phyloP scores from a whole-genome alignment of 2,329 filamentous ascomycete genomes.

The Septoria linicola region DNA sequence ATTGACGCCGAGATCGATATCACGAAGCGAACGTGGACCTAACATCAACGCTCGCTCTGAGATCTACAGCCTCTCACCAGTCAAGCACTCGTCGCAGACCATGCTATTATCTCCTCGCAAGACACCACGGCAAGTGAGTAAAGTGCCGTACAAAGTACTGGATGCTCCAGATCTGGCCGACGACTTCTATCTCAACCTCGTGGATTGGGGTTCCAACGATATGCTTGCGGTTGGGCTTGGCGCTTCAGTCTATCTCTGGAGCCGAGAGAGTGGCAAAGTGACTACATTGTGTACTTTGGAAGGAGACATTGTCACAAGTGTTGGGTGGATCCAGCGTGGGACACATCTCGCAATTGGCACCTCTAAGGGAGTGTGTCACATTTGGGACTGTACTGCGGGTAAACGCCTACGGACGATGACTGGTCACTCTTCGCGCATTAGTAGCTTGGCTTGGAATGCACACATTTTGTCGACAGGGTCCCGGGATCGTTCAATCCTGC shows the following conservation, averaged over 20 bases:
- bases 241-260: slow-evolving; percentile 97
- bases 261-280: slow-evolving; percentile 83
- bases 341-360: slow-evolving; percentile 96
- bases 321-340: slow-evolving; percentile 94
- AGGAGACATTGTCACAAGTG: slow-evolving; percentile 92
- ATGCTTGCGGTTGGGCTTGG: slow-evolving; percentile 89
- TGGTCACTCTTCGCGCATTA: slow-evolving; percentile 88
- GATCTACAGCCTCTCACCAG: slow-evolving; percentile 91
- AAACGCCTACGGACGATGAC: slow-evolving; percentile 92
- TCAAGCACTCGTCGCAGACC: slow-evolving; percentile 87
- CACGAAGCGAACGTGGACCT: slow-evolving; percentile 76
- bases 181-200: slow-evolving; percentile 95
- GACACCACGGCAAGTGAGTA: slow-evolving; percentile 85
- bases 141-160: slow-evolving; percentile 95
- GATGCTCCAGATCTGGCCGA: slow-evolving; percentile 95
- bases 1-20: slow-evolving; percentile 62
- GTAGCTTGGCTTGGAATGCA: slow-evolving; percentile 94
- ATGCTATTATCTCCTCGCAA: slow-evolving; percentile 89
- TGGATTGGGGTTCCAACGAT: slow-evolving; percentile 96
- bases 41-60: slow-evolving; percentile 89
- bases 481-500: slow-evolving; percentile 87
- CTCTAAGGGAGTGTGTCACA: slow-evolving; percentile 89
- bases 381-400: slow-evolving; percentile 91
- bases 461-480: slow-evolving; percentile 96
- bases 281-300: slow-evolving; percentile 90